Evolutionary conservation across 2,329 filamentous ascomycete genomes (phyloP).

Genomic region (Periconia macrospinosa): DNA sequence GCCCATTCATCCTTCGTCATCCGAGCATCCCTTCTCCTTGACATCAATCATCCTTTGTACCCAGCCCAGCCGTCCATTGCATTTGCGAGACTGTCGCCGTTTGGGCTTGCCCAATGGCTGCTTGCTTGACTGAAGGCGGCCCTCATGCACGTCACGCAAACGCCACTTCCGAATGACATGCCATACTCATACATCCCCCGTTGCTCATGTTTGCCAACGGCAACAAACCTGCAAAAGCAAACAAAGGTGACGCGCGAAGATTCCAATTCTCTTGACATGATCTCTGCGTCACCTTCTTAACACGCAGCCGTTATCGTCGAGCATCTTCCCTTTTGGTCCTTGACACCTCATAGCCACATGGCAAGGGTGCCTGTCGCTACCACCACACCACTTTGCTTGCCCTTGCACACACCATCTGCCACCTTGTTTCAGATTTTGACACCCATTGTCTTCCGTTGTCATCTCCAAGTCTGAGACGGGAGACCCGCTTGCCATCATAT

Average conservation of each 20-base stretch:
- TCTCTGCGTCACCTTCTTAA: conserved; percentile 1
- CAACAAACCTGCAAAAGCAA: not conserved
- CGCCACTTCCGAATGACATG: not conserved
- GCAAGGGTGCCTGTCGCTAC: conserved; percentile 1
- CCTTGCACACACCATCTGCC: not conserved
- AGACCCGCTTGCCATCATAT: not conserved
- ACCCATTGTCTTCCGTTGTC: not conserved
- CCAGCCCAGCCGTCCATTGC: not conserved
- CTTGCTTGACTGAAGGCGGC: conserved; percentile 12
- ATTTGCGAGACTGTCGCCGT: conserved; percentile 33
- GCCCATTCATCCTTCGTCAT: not conserved
- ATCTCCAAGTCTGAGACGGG: not conserved
- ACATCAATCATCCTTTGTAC: not conserved
- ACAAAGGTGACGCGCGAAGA: not conserved
- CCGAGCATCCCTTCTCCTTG: not conserved
- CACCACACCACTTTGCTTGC: conserved; percentile 9
- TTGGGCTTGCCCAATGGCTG: conserved; percentile 21
- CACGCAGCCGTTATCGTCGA: not conserved
- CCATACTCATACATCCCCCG: not conserved
- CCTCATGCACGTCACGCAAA: conserved; percentile 1
- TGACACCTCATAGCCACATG: conserved; percentile 2
- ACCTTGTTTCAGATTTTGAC: not conserved
- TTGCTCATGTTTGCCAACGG: not conserved
- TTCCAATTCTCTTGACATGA: conserved; percentile 1
- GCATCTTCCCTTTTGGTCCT: conserved; percentile 5